Percentiles rank a stretch among this genome's conserved stretches.
phyloP scores from a whole-genome alignment of 306 rosid genomes.

The Acmispon strigosus region DNA sequence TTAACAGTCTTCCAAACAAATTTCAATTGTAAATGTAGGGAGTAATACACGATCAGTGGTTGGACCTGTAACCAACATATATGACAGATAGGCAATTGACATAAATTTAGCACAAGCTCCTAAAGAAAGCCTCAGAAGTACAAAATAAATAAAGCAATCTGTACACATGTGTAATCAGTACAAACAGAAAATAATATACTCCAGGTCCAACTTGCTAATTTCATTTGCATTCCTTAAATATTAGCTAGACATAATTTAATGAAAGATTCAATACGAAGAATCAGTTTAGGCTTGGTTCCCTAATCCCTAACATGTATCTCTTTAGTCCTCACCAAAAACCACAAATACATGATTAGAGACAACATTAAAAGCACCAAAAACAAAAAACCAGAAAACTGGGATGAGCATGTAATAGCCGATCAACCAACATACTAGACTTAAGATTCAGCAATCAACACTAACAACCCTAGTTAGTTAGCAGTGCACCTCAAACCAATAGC shows the following conservation, averaged over 20 bases:
- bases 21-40: not conserved
- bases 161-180: not conserved
- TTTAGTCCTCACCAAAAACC: not conserved
- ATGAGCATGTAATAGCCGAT: not conserved
- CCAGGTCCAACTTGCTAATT: not conserved
- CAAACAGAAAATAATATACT: not conserved
- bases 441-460: not conserved
- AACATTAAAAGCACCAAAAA: not conserved
- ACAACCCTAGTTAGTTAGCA: constrained; percentile 6
- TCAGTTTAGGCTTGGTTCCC: constrained; percentile 4
- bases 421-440: not conserved
- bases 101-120: constrained; percentile 6
- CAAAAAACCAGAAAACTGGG: not conserved
- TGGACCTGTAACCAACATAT: constrained; percentile 4
- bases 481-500: constrained; percentile 12
- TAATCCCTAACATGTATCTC: not conserved
- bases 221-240: constrained; percentile 10
- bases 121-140: not conserved
- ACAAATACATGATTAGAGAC: not conserved
- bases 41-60: constrained; percentile 1
- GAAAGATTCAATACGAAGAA: not conserved
- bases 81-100: not conserved
- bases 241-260: not conserved
- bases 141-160: not conserved
- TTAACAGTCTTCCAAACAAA: not conserved